phyloP scores from a whole-genome alignment of 2,329 filamentous ascomycete species.

The Rhinocladiella similis region DNA sequence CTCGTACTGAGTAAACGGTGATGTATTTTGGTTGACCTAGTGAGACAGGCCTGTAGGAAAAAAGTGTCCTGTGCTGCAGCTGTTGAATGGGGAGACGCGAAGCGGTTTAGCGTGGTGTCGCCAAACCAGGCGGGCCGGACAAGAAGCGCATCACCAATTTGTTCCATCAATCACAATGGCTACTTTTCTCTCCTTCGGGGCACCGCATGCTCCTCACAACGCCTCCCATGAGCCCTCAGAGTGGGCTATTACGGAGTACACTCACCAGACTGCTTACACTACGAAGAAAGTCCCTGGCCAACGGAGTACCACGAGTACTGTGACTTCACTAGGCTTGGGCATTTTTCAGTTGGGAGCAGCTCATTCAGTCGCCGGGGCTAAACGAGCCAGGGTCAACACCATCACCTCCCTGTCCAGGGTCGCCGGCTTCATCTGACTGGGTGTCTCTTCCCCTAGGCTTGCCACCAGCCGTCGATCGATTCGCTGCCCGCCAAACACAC shows the following conservation, averaged over 20 bases:
- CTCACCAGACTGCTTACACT: too few relatives aligned
- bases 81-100: conserved; percentile 15
- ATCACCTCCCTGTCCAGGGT: too few relatives aligned
- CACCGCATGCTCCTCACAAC: too few relatives aligned
- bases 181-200: too few relatives aligned
- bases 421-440: too few relatives aligned
- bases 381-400: conserved; percentile 5
- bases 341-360: conserved; percentile 16
- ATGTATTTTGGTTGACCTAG: not conserved
- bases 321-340: not conserved
- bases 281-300: too few relatives aligned
- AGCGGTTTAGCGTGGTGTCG: not conserved
- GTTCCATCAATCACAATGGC: not conserved
- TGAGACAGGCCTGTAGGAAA: not conserved
- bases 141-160: not conserved
- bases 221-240: too few relatives aligned
- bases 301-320: not conserved
- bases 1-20: not conserved
- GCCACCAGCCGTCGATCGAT: conserved; percentile 17
- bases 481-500: conserved; percentile 15
- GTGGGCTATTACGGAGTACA: too few relatives aligned
- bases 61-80: conserved; percentile 1
- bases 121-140: not conserved
- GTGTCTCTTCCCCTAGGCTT: conserved; percentile 8
- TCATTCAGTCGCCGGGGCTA: not conserved